Conservation (phyloP, 148 eudicot species). For the Rhododendron vialii region DNA sequence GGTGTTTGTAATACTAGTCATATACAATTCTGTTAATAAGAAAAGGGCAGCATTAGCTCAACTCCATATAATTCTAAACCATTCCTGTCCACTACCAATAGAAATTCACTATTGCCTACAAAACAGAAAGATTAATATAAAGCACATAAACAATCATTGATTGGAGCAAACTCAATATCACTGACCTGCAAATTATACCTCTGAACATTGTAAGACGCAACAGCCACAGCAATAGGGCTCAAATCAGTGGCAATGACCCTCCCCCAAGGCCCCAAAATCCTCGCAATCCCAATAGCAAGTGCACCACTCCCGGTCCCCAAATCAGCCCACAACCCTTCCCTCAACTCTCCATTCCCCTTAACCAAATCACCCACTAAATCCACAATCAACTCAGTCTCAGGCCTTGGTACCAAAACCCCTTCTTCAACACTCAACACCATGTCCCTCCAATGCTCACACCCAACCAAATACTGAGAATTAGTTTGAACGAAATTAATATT, state of each 20-base stretch:
- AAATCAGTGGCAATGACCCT: constrained; percentile 77
- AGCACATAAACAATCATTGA: neutral
- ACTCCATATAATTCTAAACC: neutral
- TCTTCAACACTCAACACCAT: constrained; percentile 81
- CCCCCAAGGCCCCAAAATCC: constrained; percentile 51
- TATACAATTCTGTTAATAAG: neutral
- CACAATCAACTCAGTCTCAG: constrained; percentile 77
- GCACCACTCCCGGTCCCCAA: constrained; percentile 98
- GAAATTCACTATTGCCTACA: neutral
- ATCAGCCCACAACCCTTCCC: constrained; percentile 87
- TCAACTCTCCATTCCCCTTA: constrained; percentile 30
- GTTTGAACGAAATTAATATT: neutral
- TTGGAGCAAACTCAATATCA: constrained; percentile 3
- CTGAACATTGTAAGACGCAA: constrained; percentile 72
- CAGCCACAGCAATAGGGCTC: constrained; percentile 68
- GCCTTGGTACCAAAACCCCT: constrained; percentile 93
- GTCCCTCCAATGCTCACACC: constrained; percentile 99
- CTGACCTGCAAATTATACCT: constrained; percentile 91
- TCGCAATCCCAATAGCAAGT: constrained; percentile 75
- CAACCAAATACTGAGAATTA: constrained; percentile 59
- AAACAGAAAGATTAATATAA: neutral
- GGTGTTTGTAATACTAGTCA: neutral
- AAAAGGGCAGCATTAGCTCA: neutral
- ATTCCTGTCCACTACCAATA: neutral
- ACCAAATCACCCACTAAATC: constrained; percentile 56